Evolutionary conservation across 2,329 filamentous ascomycete genomes (phyloP).

Genomic region (Metarhizium brunneum): DNA sequence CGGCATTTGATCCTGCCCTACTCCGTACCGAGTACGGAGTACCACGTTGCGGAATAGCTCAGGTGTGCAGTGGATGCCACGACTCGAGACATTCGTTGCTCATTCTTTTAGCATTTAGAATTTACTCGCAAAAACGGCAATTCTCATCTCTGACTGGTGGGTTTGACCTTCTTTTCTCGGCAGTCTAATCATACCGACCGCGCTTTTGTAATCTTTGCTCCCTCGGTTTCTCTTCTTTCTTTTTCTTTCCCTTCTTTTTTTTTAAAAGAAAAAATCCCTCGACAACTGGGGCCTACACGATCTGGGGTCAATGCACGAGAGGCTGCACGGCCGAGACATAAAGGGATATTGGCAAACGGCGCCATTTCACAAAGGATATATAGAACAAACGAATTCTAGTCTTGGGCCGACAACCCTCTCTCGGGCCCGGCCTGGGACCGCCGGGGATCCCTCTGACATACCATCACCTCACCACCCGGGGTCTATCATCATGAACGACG

Average conservation of each 20-base stretch:
- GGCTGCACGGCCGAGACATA: background rate
- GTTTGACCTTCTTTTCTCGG: no score
- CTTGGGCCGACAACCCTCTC: background rate
- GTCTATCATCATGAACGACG: conserved; percentile 1
- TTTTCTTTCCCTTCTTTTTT: background rate
- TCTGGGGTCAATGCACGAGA: background rate
- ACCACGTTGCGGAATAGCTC: no score
- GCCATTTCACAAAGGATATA: background rate
- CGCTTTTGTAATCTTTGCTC: background rate
- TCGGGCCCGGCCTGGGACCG: background rate
- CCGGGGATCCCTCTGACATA: background rate
- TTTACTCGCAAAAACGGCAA: no score
- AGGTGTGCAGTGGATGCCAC: no score
- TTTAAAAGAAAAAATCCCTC: background rate
- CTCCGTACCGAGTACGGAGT: no score
- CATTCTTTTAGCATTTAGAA: no score
- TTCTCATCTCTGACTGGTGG: no score
- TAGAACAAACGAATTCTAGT: background rate
- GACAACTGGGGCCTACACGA: background rate
- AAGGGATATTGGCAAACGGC: background rate
- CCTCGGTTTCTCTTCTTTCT: background rate
- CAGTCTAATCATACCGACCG: no score
- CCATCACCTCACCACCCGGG: background rate
- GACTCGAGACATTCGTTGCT: no score
- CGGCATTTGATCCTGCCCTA: no score